Evolutionary conservation across 1,139 yeast genomes (phyloP).

Genomic region (Blastobotrys arbuscula): DNA sequence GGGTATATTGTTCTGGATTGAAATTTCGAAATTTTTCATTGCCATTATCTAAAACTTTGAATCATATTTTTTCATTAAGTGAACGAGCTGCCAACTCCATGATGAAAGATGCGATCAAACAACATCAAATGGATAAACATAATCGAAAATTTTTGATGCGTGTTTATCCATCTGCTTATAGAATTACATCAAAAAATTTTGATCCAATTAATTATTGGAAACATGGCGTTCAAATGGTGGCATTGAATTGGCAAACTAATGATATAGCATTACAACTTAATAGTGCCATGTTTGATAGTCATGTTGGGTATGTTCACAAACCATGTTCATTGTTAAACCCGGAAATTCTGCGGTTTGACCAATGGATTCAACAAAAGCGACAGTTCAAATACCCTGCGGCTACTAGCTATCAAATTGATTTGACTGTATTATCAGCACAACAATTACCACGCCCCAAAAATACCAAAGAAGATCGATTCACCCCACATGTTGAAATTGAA

Average conservation of each 20-base stretch:
- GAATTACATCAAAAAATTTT: constrained; percentile 76
- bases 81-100: constrained; percentile 64
- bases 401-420: constrained; percentile 20
- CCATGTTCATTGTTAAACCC: constrained; percentile 39
- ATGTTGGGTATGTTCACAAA: constrained; percentile 72
- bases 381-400: background rate
- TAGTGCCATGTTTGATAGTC: constrained; percentile 68
- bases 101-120: constrained; percentile 54
- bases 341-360: constrained; percentile 7
- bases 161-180: constrained; percentile 75
- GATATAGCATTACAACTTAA: constrained; percentile 89
- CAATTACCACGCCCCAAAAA: constrained; percentile 67
- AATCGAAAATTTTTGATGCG: constrained; percentile 72
- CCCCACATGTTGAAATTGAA: constrained; percentile 57
- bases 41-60: constrained; percentile 75
- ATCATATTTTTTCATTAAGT: constrained; percentile 82
- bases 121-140: constrained; percentile 57
- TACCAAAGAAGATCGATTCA: constrained; percentile 42
- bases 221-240: constrained; percentile 88
- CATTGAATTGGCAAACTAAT: constrained; percentile 94
- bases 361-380: constrained; percentile 7
- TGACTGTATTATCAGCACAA: constrained; percentile 67
- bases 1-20: constrained; percentile 65
- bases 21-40: constrained; percentile 77
- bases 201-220: constrained; percentile 76